A percentile compares a stretch with the other conserved stretches of the same genome.
Evolutionary conservation across 2,329 filamentous ascomycete species (phyloP).

Genomic region (Akanthomyces muscarius): DNA sequence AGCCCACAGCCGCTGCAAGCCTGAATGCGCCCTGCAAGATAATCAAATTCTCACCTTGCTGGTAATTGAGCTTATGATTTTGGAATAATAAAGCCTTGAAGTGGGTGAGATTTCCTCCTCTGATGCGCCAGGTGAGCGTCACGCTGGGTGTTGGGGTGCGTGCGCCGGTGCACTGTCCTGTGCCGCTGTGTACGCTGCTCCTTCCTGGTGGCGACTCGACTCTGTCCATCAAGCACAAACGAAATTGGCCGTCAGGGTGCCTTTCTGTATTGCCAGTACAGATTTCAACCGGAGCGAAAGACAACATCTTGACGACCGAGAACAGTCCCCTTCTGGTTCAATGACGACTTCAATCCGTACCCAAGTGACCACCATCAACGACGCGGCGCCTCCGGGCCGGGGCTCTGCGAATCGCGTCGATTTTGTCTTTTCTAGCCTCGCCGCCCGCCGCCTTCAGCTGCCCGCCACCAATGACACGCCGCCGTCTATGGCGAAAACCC

Average conservation of each 20-base stretch:
- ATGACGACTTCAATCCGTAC: background rate
- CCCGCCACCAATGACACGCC: background rate
- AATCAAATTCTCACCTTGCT: no score
- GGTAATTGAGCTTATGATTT: no score
- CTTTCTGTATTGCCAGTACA: background rate
- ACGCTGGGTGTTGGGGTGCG: background rate
- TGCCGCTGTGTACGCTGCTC: background rate
- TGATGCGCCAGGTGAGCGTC: background rate
- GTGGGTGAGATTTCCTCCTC: background rate
- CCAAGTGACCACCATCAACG: background rate
- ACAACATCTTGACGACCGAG: background rate
- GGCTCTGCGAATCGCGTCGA: background rate
- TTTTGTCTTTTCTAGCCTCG: background rate
- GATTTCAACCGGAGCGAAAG: background rate
- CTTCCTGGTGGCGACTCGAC: background rate
- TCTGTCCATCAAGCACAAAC: background rate
- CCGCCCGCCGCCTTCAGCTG: background rate
- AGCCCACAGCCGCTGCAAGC: background rate
- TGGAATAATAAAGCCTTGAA: no score
- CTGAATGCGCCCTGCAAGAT: background rate
- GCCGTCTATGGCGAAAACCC: background rate
- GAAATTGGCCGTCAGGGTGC: background rate
- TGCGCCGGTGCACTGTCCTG: background rate
- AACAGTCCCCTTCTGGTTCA: background rate
- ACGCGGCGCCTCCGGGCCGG: background rate